These are phyloP conservation scores for Berkeleyomyces basicola DNA, from an alignment of 2,329 filamentous ascomycete species.

Conservation along the genomic window DNA sequence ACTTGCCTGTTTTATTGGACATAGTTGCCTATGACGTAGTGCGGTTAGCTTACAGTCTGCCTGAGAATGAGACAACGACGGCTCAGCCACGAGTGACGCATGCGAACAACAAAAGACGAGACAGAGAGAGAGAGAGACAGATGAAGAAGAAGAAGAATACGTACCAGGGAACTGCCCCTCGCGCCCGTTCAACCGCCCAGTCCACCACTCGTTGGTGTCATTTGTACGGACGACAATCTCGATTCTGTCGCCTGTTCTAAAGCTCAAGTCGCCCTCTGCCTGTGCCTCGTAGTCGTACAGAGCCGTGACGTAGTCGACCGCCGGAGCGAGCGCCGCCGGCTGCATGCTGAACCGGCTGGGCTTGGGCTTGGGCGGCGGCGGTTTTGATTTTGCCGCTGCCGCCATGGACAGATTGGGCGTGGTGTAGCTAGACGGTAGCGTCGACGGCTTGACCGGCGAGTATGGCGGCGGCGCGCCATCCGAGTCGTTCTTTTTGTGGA, in stretches of 20 bases:
- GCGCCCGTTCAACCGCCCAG: constrained; percentile 60
- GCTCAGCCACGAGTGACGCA: background rate
- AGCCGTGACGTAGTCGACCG: constrained; percentile 67
- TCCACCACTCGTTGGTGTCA: constrained; percentile 98
- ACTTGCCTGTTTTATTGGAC: background rate
- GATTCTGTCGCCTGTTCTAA: constrained; percentile 73
- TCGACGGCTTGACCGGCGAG: constrained; percentile 26
- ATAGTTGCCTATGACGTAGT: constrained; percentile 2
- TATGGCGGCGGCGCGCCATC: constrained; percentile 56
- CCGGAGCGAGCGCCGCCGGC: constrained; percentile 34
- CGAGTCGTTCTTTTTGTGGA: constrained; percentile 20
- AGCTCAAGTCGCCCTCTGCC: constrained; percentile 84
- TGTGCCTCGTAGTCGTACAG: constrained; percentile 95
- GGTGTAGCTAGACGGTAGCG: constrained; percentile 15
- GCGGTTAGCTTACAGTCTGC: background rate
- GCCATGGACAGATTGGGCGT: constrained; percentile 29
- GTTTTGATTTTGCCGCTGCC: constrained; percentile 45
- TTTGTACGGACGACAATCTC: constrained; percentile 71
- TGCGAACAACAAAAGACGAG: background rate
- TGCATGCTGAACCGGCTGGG: constrained; percentile 49
- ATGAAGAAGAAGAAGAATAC: constrained; percentile 18
- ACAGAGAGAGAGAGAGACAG: background rate
- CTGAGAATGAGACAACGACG: background rate
- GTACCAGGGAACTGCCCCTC: constrained; percentile 89
- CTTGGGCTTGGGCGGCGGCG: constrained; percentile 61